Percentiles rank a stretch among this genome's conserved stretches.
These are phyloP conservation scores for Capsella rubella DNA, from an alignment of 441 rosid species.

Conservation along the genomic window DNA sequence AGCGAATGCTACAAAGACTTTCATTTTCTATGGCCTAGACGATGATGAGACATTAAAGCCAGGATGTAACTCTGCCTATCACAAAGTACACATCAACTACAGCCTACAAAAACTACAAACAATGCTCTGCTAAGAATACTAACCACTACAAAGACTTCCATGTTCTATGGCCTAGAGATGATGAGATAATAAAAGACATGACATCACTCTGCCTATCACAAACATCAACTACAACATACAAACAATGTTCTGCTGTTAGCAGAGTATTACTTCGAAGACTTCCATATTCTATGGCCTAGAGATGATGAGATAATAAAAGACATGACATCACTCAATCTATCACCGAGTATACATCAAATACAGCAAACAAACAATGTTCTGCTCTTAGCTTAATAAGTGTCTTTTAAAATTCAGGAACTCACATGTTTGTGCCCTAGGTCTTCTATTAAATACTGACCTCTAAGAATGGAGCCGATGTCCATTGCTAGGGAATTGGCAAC, in stretches of 20 bases:
- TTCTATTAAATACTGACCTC: slow-evolving; percentile 55
- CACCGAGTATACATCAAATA: slow-evolving; percentile 19
- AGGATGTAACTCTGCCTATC: not conserved
- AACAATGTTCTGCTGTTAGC: too few relatives aligned
- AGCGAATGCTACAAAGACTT: slow-evolving; percentile 15
- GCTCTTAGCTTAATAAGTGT: not conserved
- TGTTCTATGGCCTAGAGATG: too few relatives aligned
- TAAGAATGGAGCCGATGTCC: slow-evolving; percentile 70
- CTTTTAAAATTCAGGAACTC: not conserved
- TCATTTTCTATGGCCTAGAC: not conserved
- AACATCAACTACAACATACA: too few relatives aligned
- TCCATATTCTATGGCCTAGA: not conserved
- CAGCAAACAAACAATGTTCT: slow-evolving; percentile 15
- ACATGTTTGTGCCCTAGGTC: not conserved
- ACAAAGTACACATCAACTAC: slow-evolving; percentile 11
- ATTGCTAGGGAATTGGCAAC: slow-evolving; percentile 72
- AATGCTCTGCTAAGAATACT: too few relatives aligned
- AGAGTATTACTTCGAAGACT: too few relatives aligned
- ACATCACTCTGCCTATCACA: too few relatives aligned
- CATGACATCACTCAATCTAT: not conserved
- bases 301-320: not conserved
- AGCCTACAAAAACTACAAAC: not conserved
- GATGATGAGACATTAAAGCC: not conserved
- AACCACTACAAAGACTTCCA: not conserved
- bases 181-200: too few relatives aligned